phyloP scores from a whole-genome alignment of 2,329 filamentous ascomycete species.

The Trichophyton simii region DNA sequence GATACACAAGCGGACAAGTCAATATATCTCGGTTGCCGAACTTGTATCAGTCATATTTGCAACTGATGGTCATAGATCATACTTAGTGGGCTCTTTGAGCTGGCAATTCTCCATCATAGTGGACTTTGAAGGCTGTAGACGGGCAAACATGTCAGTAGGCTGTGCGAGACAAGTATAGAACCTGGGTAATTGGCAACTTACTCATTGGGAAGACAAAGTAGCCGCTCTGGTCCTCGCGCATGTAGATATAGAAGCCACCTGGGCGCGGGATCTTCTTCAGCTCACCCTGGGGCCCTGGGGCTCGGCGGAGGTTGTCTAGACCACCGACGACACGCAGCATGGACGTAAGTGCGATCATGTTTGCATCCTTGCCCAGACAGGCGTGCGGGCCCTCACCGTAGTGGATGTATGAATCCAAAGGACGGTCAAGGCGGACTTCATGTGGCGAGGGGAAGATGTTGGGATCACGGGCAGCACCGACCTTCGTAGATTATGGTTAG shows the following conservation, averaged over 20 bases:
- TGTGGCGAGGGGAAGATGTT: conserved; percentile 27
- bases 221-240: conserved; percentile 40
- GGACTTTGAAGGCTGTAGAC: conserved; percentile 31
- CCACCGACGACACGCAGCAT: conserved; percentile 34
- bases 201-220: conserved; percentile 36
- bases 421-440: conserved; percentile 35
- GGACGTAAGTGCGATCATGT: conserved; percentile 30
- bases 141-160: conserved; percentile 11
- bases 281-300: conserved; percentile 35
- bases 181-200: conserved; percentile 20
- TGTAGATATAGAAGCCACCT: conserved; percentile 36
- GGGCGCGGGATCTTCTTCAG: conserved; percentile 40
- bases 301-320: conserved; percentile 36
- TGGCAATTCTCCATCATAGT: conserved; percentile 30
- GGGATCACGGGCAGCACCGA: conserved; percentile 26
- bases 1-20: not conserved
- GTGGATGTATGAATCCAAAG: conserved; percentile 29
- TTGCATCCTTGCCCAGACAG: conserved; percentile 34
- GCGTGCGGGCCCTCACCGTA: conserved; percentile 39
- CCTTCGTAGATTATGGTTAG: conserved; percentile 40
- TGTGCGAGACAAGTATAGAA: not conserved
- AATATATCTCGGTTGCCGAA: not conserved
- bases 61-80: not conserved
- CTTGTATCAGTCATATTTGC: not conserved
- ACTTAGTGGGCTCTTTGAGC: not conserved